Base-by-base conservation (phyloP, 805 yeast genomes). In the Cyberlindnera mississippiensis region DNA sequence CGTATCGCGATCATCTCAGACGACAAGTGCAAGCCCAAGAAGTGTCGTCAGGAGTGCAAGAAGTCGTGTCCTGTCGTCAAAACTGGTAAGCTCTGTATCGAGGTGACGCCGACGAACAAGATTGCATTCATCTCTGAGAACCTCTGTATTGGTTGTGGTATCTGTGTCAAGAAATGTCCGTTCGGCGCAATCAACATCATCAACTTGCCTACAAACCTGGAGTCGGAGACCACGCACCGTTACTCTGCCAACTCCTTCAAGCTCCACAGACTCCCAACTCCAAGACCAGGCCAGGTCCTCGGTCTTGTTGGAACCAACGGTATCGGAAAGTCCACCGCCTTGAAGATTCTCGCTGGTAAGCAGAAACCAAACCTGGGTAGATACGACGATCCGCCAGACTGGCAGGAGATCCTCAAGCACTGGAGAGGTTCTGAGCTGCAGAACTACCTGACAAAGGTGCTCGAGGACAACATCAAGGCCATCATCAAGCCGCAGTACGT, bases 281-380 rank as follows among this genome's bases (percentile, higher is more conserved):
- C 99, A 50, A 85, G 99, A 69, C 98, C 99, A 2, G 98, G 98
- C 47, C 99, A 93, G 70, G 99, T 93, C 24, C 74, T 93, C 51
- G 99, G 99, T 54, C 77, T 93, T 53, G 99, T 93, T 38, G 99
- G 99, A 59, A 87, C 97, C 47, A 93, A 93, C 73, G 99, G 99
- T 89, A 93, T 93, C 61, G 99, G 99, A 59, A 93, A 93, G 64
- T 85, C 96, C 11, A 93, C 99, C 15, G 99, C 99, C 8, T 76
- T 93, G 62, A 93, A 93, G 70, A 90, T 93, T 60, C 76, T 93
- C 54, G 95, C 97, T 14, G 99, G 98, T 61, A 93, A 91, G 67
- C 95, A 90, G 66, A 93, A 89, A 67, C 99, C 99, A 54, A 93
- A 93, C 62, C 72, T 93, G 64, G 99, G 99, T 43, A 76, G 82